phyloP scores from a whole-genome alignment of 257 asterid species.

The Primulina tabacum region DNA sequence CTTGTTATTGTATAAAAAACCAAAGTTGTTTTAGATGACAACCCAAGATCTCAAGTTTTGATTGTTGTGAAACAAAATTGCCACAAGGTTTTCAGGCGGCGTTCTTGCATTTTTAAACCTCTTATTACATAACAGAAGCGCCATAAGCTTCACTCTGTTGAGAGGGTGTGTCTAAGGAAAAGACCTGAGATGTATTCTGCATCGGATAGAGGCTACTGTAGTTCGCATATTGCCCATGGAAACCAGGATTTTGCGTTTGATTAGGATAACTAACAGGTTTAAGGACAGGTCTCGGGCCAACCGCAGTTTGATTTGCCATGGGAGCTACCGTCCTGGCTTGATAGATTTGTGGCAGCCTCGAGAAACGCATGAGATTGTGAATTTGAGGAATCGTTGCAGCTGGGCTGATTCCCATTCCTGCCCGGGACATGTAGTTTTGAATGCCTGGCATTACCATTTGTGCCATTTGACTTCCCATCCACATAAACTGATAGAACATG shows the following conservation, averaged over 20 bases:
- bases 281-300: slow-evolving; percentile 27
- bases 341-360: slow-evolving; percentile 47
- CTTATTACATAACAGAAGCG: too few relatives aligned
- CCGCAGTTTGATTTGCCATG: slow-evolving; percentile 37
- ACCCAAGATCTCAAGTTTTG: too few relatives aligned
- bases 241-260: slow-evolving; percentile 45
- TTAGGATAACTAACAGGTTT: slow-evolving; percentile 42
- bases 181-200: slow-evolving; percentile 60
- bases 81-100: too few relatives aligned
- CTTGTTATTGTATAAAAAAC: too few relatives aligned
- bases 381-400: slow-evolving; percentile 40
- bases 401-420: slow-evolving; percentile 63
- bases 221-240: slow-evolving; percentile 58
- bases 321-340: slow-evolving; percentile 37
- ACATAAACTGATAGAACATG: slow-evolving; percentile 50
- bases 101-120: too few relatives aligned
- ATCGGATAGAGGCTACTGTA: slow-evolving; percentile 51
- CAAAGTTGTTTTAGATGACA: too few relatives aligned
- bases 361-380: slow-evolving; percentile 55
- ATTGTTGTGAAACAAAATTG: too few relatives aligned
- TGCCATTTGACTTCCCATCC: slow-evolving; percentile 89
- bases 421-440: slow-evolving; percentile 67
- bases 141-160: too few relatives aligned
- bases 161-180: neutral
- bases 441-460: slow-evolving; percentile 68